phyloP scores from a whole-genome alignment of 768 basidiomycete species.

The Dioszegia crocea region DNA sequence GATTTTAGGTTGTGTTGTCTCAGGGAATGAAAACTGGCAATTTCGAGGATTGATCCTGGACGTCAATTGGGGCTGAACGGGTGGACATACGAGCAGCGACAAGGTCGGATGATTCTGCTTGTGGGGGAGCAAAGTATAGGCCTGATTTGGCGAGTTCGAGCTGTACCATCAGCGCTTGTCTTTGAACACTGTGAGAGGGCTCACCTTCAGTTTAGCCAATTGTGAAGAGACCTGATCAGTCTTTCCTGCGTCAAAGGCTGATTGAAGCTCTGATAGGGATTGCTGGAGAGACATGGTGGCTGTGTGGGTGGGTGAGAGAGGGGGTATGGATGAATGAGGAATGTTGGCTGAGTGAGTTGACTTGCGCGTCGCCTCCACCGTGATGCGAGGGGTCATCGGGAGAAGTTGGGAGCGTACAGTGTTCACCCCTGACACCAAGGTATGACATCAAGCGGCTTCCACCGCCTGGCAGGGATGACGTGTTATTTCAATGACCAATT shows the following conservation, averaged over 20 bases:
- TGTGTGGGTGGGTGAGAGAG: background rate
- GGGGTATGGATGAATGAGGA: background rate
- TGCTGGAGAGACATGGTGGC: constrained; percentile 36
- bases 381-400: too few species aligned
- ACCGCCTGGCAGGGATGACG: background rate
- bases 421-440: background rate
- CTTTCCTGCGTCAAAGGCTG: constrained; percentile 25
- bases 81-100: constrained; percentile 30
- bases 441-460: background rate
- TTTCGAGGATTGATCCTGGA: constrained; percentile 87
- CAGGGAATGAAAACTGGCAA: constrained; percentile 92
- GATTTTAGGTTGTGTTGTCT: constrained; percentile 80
- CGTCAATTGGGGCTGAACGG: background rate
- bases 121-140: constrained; percentile 35
- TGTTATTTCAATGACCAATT: background rate
- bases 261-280: constrained; percentile 35
- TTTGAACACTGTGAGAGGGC: background rate
- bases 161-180: constrained; percentile 2
- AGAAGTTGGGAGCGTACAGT: too few species aligned
- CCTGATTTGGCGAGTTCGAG: constrained; percentile 40
- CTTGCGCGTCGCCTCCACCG: too few species aligned
- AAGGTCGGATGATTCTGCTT: constrained; percentile 26
- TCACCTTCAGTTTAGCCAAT: constrained; percentile 34
- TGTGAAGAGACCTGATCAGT: constrained; percentile 20
- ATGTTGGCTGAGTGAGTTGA: too few species aligned